These are phyloP conservation scores for Xylaria scruposa DNA, from an alignment of 495 filamentous ascomycete genomes.

Conservation along the genomic window DNA sequence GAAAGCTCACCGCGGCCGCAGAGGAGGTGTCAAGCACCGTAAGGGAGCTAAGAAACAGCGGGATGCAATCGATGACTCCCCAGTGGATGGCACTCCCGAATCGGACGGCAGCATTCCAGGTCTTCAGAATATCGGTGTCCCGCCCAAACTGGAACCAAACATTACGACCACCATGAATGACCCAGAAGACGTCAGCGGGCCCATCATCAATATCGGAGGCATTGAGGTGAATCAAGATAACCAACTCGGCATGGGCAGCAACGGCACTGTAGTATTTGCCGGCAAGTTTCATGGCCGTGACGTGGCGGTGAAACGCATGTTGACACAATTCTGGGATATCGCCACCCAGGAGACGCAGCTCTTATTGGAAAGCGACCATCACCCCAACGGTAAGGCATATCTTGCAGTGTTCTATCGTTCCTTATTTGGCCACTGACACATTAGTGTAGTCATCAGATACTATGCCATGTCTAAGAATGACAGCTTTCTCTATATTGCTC, in stretches of 20 bases:
- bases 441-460: slow-evolving; percentile 80
- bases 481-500: slow-evolving; percentile 94
- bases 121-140: slow-evolving; percentile 50
- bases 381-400: slow-evolving; percentile 69
- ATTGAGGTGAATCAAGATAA: slow-evolving; percentile 75
- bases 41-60: slow-evolving; percentile 57
- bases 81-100: slow-evolving; percentile 41
- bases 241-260: slow-evolving; percentile 80
- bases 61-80: slow-evolving; percentile 47
- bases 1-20: slow-evolving; percentile 78
- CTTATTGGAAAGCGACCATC: slow-evolving; percentile 90
- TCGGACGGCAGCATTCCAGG: slow-evolving; percentile 40
- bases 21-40: slow-evolving; percentile 78
- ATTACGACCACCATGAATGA: slow-evolving; percentile 55
- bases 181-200: slow-evolving; percentile 62
- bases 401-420: not conserved
- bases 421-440: slow-evolving; percentile 34
- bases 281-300: slow-evolving; percentile 89
- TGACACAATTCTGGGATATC: slow-evolving; percentile 92
- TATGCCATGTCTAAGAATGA: slow-evolving; percentile 86
- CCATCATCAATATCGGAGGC: slow-evolving; percentile 72
- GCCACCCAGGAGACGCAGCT: slow-evolving; percentile 92
- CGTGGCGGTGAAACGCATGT: slow-evolving; percentile 96
- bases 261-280: slow-evolving; percentile 84
- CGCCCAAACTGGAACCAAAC: slow-evolving; percentile 63